Conservation (phyloP, 306 rosid genomes). For the Prosopis cineraria region DNA sequence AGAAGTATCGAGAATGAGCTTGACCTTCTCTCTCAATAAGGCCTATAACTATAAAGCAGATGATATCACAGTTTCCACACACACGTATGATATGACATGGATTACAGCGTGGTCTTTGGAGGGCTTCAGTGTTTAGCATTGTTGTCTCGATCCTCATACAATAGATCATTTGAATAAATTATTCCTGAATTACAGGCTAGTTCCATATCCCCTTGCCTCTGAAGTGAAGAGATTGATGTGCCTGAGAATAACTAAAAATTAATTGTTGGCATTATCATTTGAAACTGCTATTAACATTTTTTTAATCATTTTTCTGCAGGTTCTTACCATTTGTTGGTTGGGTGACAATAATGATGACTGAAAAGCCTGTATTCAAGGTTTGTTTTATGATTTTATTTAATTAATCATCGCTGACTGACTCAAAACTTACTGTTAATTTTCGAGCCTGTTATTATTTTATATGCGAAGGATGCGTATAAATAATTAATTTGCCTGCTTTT, state of each 20-base stretch:
- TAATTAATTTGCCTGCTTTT: too few relatives aligned
- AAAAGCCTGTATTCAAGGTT: conserved; percentile 76
- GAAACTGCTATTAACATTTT: conserved; percentile 1
- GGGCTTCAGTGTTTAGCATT: too few relatives aligned
- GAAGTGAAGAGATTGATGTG: background rate
- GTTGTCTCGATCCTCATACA: background rate
- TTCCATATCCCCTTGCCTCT: conserved; percentile 12
- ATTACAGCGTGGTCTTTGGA: background rate
- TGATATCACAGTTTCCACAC: background rate
- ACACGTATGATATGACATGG: background rate
- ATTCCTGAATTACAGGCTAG: background rate
- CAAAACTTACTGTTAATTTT: background rate
- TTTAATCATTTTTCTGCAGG: conserved; percentile 39
- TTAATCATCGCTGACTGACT: background rate
- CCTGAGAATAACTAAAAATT: background rate
- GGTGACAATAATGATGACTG: conserved; percentile 69
- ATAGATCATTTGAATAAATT: background rate
- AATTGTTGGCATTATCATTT: background rate
- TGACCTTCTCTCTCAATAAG: background rate
- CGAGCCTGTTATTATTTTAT: background rate
- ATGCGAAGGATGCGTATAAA: too few relatives aligned
- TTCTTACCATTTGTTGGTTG: conserved; percentile 77
- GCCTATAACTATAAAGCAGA: background rate
- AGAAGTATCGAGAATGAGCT: background rate
- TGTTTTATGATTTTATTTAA: conserved; percentile 41